A percentile compares a stretch with the other conserved stretches of the same genome.
Conservation (phyloP, 169 alveolate genomes). For the Babesia ovata region DNA sequence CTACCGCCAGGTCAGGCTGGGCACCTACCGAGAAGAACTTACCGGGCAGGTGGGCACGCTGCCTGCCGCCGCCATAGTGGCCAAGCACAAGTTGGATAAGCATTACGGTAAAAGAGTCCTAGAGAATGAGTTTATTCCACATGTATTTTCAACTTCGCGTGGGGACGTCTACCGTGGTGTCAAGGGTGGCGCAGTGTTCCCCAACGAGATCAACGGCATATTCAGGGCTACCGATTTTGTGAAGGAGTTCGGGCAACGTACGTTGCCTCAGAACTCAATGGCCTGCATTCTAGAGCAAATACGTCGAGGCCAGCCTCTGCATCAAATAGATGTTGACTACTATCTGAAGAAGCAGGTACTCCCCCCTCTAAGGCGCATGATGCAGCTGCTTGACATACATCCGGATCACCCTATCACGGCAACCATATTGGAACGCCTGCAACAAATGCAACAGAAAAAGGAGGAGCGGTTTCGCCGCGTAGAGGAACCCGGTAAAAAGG, state of each 20-base stretch:
- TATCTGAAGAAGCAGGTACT: slow-evolving; percentile 60
- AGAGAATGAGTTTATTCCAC: slow-evolving; percentile 71
- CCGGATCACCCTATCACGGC: slow-evolving; percentile 18
- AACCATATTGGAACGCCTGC: slow-evolving; percentile 18
- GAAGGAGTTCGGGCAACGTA: neutral
- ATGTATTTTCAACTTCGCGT: slow-evolving; percentile 46
- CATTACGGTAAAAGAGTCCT: slow-evolving; percentile 38
- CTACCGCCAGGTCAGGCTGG: slow-evolving; percentile 65
- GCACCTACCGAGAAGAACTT: slow-evolving; percentile 64
- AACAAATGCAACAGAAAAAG: neutral
- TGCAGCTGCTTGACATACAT: slow-evolving; percentile 51
- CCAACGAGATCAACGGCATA: slow-evolving; percentile 35
- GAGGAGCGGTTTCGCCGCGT: neutral
- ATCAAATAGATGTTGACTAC: slow-evolving; percentile 60
- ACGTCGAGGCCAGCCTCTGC: slow-evolving; percentile 26
- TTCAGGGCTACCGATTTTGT: slow-evolving; percentile 19
- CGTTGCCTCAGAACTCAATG: slow-evolving; percentile 15
- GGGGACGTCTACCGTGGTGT: slow-evolving; percentile 16
- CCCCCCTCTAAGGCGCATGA: slow-evolving; percentile 69
- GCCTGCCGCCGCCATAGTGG: slow-evolving; percentile 74
- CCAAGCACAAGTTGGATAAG: slow-evolving; percentile 49
- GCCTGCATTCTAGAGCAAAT: slow-evolving; percentile 21
- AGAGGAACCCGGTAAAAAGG: neutral
- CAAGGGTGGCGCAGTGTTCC: slow-evolving; percentile 24
- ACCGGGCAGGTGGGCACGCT: slow-evolving; percentile 56